These are phyloP conservation scores for Fusarium coicis DNA, from an alignment of 2,329 filamentous ascomycete genomes.

Conservation along the genomic window DNA sequence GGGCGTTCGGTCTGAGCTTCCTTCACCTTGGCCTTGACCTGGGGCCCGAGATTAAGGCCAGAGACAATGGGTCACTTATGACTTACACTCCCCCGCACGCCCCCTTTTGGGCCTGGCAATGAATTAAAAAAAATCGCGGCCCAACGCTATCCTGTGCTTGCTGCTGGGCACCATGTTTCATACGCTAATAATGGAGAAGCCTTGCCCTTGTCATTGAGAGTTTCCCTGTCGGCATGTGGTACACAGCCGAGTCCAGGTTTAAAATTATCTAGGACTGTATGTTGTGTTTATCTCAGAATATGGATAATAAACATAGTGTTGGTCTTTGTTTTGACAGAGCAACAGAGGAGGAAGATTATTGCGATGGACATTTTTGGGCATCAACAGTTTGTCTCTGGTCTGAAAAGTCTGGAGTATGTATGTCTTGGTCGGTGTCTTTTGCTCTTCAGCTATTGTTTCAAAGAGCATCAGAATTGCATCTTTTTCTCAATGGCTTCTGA, in stretches of 20 bases:
- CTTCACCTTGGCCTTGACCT: conserved; percentile 39
- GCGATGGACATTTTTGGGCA: conserved; percentile 20
- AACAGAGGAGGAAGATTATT: conserved; percentile 5
- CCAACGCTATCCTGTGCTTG: conserved; percentile 37
- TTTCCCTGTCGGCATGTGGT: conserved; percentile 40
- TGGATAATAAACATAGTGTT: conserved; percentile 15
- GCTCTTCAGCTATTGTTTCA: conserved; percentile 17
- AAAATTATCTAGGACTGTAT: conserved; percentile 38
- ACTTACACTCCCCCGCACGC: conserved; percentile 29
- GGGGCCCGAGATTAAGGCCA: conserved; percentile 45
- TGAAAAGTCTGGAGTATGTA: background rate
- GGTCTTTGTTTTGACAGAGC: conserved; percentile 9
- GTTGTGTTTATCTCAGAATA: conserved; percentile 32
- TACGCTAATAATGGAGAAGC: conserved; percentile 42
- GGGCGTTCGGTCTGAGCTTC: conserved; percentile 42
- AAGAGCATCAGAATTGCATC: background rate
- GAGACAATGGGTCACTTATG: conserved; percentile 35
- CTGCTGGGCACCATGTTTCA: conserved; percentile 44
- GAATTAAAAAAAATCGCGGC: conserved; percentile 33
- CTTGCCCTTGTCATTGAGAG: conserved; percentile 33
- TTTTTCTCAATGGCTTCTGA: conserved; percentile 2
- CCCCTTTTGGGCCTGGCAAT: conserved; percentile 39
- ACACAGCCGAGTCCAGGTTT: conserved; percentile 35
- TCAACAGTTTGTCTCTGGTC: conserved; percentile 19
- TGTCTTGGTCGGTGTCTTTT: conserved; percentile 4